Percentiles rank a stretch among this genome's conserved stretches.
Conservation (phyloP, 495 filamentous ascomycete genomes). For the Talaromyces stipitatus region DNA sequence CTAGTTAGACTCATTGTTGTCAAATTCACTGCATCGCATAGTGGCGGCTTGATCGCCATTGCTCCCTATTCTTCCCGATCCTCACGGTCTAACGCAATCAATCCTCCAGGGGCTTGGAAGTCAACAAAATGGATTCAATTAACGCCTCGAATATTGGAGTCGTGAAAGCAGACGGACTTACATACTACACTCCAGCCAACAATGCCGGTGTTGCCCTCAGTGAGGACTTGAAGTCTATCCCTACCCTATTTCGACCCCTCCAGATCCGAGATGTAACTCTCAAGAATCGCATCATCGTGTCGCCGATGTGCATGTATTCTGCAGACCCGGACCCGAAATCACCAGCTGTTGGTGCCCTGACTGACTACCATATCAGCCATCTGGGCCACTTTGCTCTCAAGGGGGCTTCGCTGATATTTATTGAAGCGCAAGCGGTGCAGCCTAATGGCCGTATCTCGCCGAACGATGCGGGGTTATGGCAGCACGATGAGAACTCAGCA, state of each 20-base stretch:
- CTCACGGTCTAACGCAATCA: neutral
- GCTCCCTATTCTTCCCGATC: neutral
- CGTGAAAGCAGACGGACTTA: constrained; percentile 14
- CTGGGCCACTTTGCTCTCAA: constrained; percentile 56
- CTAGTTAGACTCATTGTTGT: no score
- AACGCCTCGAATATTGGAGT: neutral
- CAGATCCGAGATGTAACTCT: constrained; percentile 59
- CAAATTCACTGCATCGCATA: no score
- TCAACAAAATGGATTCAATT: neutral
- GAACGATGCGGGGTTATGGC: constrained; percentile 63
- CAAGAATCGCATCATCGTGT: constrained; percentile 62
- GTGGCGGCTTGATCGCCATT: no score
- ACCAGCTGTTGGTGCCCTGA: constrained; percentile 51
- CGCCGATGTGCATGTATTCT: constrained; percentile 58
- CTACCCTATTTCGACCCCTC: constrained; percentile 59
- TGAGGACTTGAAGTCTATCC: constrained; percentile 32
- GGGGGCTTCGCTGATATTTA: constrained; percentile 55
- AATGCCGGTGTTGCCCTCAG: constrained; percentile 44
- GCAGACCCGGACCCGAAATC: constrained; percentile 35
- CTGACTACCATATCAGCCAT: constrained; percentile 62
- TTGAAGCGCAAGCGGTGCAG: constrained; percentile 62
- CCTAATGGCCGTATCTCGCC: constrained; percentile 66
- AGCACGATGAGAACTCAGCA: constrained; percentile 37
- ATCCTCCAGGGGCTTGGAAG: neutral
- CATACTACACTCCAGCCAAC: constrained; percentile 56